Base-by-base conservation (phyloP, 1,284 basidiomycete species). In the Kalmanozyma brasiliensis region DNA sequence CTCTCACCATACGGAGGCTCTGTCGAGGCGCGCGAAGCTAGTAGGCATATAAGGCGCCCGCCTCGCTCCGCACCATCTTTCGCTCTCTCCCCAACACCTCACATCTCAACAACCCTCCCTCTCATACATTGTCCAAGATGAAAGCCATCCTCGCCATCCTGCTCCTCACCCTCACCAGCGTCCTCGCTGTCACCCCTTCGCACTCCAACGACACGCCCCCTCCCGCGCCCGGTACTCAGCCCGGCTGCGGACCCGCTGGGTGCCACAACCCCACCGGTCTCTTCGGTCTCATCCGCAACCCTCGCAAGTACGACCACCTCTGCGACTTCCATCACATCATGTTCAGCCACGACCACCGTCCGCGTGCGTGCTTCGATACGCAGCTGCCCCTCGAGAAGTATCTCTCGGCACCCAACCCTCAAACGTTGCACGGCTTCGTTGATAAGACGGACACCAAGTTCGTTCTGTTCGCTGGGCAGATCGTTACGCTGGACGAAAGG, bases 351-450 rank as follows among this genome's bases (percentile, higher is more conserved):
- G 36, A 52, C 19, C 29, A 38, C 16, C 34, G 33, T 3, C 14
- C n/a, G 29, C 38, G 33, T 10, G 59, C 33, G 1, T 61, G 59
- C 47, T 55, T 61, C 59, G 37, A 55, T 16, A 55, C 59, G 14
- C 16, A 46, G 3, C 16, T 44, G 10, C 6, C 30, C 4, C 52
- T 61, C n/a, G 33, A 37, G 1, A 29, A 37, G 0, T 29, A 16
- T 14, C 59, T 61, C 17, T 55, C 51, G 7, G 51, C 46, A 17
- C 59, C 59, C 8, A 46, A 26, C 37, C 59, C 59, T 5, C 2
- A 22, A 1, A 26, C 23, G 5, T 33, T 61, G n/a, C 9, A 23
- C 6, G 59, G 59, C 2, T 53, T 35, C 47, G 46, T 61, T n/a
- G 52, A 61, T 30, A 47, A 32, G 4, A 30, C 46, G 10, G 52